Conservation (phyloP, 345 rosid species). For the Zanthoxylum bungeanum region DNA sequence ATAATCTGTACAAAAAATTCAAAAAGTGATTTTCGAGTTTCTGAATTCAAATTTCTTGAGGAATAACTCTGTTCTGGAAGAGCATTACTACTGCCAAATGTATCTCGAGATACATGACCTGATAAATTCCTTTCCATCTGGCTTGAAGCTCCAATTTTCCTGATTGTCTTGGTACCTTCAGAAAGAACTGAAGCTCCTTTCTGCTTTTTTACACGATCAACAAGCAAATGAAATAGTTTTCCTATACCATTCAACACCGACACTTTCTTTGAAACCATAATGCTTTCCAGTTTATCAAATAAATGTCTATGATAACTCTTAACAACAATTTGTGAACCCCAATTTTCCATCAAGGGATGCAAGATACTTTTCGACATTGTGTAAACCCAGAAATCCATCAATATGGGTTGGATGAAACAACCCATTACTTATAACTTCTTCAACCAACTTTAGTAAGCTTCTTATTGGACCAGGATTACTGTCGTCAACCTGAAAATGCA, state of each 20-base stretch:
- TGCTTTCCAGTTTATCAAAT: constrained; percentile 55
- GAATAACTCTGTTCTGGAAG: constrained; percentile 33
- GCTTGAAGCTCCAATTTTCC: constrained; percentile 32
- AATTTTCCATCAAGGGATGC: constrained; percentile 30
- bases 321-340: constrained; percentile 33
- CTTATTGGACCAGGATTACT: constrained; percentile 21
- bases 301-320: constrained; percentile 84
- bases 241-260: constrained; percentile 53
- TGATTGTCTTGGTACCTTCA: constrained; percentile 32
- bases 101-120: constrained; percentile 18
- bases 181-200: constrained; percentile 39
- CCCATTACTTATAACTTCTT: constrained; percentile 65
- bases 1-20: constrained; percentile 76
- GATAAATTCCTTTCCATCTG: constrained; percentile 23
- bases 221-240: constrained; percentile 58
- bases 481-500: constrained; percentile 31
- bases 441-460: constrained; percentile 44
- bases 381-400: constrained; percentile 75
- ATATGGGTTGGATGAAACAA: constrained; percentile 73
- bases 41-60: constrained; percentile 47
- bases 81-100: constrained; percentile 23
- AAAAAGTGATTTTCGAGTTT: constrained; percentile 65
- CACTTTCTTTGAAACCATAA: constrained; percentile 43
- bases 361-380: constrained; percentile 48
- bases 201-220: constrained; percentile 53